A percentile compares a stretch with the other conserved stretches of the same genome.
These are phyloP conservation scores for Penicillium corylophilum DNA, from an alignment of 2,329 filamentous ascomycete species.

Conservation along the genomic window DNA sequence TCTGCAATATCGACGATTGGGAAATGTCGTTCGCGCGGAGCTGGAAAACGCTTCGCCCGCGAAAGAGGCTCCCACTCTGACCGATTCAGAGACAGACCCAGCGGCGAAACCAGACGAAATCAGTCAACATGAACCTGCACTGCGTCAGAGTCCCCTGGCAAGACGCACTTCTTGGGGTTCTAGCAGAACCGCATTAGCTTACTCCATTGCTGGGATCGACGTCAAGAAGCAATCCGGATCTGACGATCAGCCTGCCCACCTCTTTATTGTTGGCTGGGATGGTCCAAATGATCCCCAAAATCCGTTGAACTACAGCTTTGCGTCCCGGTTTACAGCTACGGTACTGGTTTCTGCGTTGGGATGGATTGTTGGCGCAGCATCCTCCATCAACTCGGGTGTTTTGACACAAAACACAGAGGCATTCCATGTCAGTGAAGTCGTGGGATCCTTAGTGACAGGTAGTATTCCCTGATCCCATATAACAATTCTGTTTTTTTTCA, in stretches of 20 bases:
- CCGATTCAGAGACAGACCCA: neutral
- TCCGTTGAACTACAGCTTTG: conserved; percentile 40
- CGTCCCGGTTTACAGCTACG: conserved; percentile 39
- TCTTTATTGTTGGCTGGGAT: conserved; percentile 46
- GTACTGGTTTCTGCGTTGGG: conserved; percentile 49
- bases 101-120: neutral
- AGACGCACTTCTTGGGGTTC: neutral
- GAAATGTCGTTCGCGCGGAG: conserved; percentile 18
- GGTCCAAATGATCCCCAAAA: conserved; percentile 38
- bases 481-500: neutral
- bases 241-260: conserved; percentile 14
- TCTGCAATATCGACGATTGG: conserved; percentile 24
- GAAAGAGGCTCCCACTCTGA: neutral
- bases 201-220: conserved; percentile 11
- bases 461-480: conserved; percentile 22
- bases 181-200: conserved; percentile 1
- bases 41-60: conserved; percentile 7
- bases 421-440: conserved; percentile 52
- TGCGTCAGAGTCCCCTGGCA: neutral
- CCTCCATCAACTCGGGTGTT: conserved; percentile 54
- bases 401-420: conserved; percentile 46
- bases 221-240: conserved; percentile 9
- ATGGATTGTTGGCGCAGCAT: conserved; percentile 52
- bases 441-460: conserved; percentile 52
- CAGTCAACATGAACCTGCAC: neutral